Conservation (phyloP, 352 stramenopile species). For the Thraustotheca clavata region DNA sequence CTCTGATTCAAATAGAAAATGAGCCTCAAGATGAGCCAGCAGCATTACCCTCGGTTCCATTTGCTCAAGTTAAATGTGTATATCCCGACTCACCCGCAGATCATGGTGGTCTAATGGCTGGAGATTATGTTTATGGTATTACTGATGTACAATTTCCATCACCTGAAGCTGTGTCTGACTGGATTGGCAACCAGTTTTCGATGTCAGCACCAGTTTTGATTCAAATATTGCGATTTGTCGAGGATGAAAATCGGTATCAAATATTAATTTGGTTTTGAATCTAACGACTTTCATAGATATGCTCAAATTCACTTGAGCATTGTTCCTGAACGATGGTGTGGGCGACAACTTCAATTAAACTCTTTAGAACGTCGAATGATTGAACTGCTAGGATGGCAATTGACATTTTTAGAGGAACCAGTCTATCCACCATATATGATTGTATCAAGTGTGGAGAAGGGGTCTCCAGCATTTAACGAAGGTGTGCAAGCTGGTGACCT, state of each 20-base stretch:
- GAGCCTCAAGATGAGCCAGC: not conserved
- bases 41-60: not conserved
- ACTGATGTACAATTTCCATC: conserved; percentile 8
- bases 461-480: not conserved
- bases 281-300: not conserved
- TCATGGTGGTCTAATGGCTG: conserved; percentile 14
- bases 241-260: not conserved
- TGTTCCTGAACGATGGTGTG: conserved; percentile 13
- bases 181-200: conserved; percentile 12
- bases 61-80: conserved; percentile 5
- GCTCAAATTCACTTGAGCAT: conserved; percentile 8
- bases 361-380: conserved; percentile 1
- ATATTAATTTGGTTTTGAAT: not conserved
- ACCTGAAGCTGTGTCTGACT: conserved; percentile 15
- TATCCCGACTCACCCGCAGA: conserved; percentile 14
- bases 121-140: conserved; percentile 9
- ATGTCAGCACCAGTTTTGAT: not conserved
- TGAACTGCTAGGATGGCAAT: conserved; percentile 10
- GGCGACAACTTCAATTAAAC: not conserved
- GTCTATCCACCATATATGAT: conserved; percentile 15
- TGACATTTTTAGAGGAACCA: not conserved
- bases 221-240: not conserved
- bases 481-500: not conserved
- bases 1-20: not conserved
- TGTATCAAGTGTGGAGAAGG: not conserved